Base-by-base conservation (phyloP, 2,329 filamentous ascomycete species). In the Aspergillus tamarii region DNA sequence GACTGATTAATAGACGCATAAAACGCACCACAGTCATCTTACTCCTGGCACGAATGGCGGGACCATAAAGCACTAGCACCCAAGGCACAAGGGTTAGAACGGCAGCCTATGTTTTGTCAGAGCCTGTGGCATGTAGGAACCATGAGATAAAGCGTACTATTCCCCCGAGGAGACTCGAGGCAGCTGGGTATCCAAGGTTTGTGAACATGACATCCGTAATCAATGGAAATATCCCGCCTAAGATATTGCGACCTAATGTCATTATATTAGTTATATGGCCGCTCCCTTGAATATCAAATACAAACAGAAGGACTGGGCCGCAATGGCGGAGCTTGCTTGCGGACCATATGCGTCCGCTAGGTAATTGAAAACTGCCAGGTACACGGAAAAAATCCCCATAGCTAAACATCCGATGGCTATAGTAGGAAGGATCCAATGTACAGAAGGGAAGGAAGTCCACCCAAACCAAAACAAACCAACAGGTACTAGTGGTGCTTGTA, bases 281-380 rank as follows among this genome's bases (percentile, higher is more conserved):
- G 10, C 8, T 14, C 12, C 45, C 2, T 11, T 5, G 12, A 12
- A 32, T 45, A 12, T 9, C 23, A 12, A 34, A 1, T 8, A 1
- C 8, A 16, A 69, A 79, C 92, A 94, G 74, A 92, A 96, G 16
- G 88, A 91, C 80, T 97, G 93, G 1, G 93, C 92, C 0, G 94
- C 94, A 7, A 97, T 81, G 0, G 94, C 93, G 0, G 91, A 95
- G 43, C 89, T 93, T 0, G 94, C 92, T 71, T 94, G 96, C 3
- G 86, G 84, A 73, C 93, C 90, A 76, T 97, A 97, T 1, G 89
- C 89, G 74, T 97, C 94, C 26, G 93, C 93, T 1, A 97, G 84
- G 71, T 96, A 97, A 75, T 97, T 97, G 81, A 97, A 97, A 0
- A 93, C 91, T 3, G 93, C 90, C 1, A 97, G 84, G 73, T 96